phyloP scores from a whole-genome alignment of 1,139 yeast species.

The Diutina catenulata region DNA sequence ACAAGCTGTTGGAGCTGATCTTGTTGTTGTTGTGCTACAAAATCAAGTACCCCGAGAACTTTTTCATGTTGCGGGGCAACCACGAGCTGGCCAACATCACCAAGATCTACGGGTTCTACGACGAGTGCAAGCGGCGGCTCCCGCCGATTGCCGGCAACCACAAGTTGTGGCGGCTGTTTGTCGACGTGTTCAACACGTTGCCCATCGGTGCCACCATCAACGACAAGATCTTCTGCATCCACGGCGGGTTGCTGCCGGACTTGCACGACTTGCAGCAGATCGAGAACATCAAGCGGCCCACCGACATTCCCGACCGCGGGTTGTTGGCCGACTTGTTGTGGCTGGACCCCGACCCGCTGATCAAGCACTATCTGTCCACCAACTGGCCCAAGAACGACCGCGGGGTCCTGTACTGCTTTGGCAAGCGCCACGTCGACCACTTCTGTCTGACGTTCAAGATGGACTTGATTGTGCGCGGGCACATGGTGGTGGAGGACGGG shows the following conservation, averaged over 20 bases:
- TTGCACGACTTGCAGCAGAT: constrained; percentile 56
- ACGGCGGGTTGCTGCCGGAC: constrained; percentile 81
- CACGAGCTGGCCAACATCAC: constrained; percentile 6
- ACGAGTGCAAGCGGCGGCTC: constrained; percentile 72
- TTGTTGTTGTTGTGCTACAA: constrained; percentile 5
- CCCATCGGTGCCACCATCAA: constrained; percentile 84
- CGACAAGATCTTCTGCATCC: constrained; percentile 78
- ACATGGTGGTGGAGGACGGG: constrained; percentile 92
- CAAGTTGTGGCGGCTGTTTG: constrained; percentile 63
- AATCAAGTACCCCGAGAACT: constrained; percentile 6
- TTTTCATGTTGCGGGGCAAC: constrained; percentile 6
- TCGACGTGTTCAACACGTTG: constrained; percentile 75
- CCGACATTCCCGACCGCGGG: constrained; percentile 81
- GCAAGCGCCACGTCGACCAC: constrained; percentile 58
- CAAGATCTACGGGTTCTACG: constrained; percentile 6
- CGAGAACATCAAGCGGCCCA: constrained; percentile 62
- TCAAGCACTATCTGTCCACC: constrained; percentile 25
- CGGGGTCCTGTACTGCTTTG: constrained; percentile 78
- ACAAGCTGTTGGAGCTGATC: constrained; percentile 4
- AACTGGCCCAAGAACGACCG: constrained; percentile 81
- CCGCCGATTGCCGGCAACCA: constrained; percentile 33
- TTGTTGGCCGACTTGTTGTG: constrained; percentile 71
- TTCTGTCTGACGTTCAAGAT: constrained; percentile 62
- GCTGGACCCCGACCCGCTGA: constrained; percentile 74
- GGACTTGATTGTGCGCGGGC: constrained; percentile 77